A percentile compares a stretch with the other conserved stretches of the same genome.
phyloP scores from a whole-genome alignment of 768 basidiomycete species.

The Exsudoporus frostii region DNA sequence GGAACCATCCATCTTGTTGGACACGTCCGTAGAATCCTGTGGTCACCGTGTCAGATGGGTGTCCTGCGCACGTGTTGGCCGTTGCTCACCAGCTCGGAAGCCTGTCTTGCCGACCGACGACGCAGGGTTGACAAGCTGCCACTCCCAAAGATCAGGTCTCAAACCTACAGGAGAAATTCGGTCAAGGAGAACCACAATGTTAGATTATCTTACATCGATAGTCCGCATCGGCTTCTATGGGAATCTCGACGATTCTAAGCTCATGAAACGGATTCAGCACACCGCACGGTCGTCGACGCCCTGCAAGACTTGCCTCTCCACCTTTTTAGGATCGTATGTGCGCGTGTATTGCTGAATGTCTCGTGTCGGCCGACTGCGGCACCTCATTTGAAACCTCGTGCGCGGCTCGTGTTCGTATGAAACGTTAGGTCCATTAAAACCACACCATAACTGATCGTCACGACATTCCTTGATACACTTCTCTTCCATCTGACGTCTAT shows the following conservation, averaged over 20 bases:
- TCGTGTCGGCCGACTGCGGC: constrained; percentile 41
- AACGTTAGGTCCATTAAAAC: constrained; percentile 25
- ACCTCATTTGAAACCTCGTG: constrained; percentile 44
- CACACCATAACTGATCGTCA: constrained; percentile 34
- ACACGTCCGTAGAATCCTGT: constrained; percentile 61
- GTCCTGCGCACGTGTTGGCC: not conserved
- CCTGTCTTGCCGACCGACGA: constrained; percentile 54
- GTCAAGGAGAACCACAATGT: not conserved
- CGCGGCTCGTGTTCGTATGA: constrained; percentile 35
- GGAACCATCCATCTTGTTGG: constrained; percentile 53
- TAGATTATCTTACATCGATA: constrained; percentile 48
- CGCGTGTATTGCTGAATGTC: constrained; percentile 71
- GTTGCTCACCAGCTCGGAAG: constrained; percentile 46
- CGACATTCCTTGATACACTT: constrained; percentile 36
- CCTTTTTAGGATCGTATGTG: constrained; percentile 45
- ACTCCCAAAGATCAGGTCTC: constrained; percentile 47
- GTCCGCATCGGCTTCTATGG: constrained; percentile 56
- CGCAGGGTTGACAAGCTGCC: constrained; percentile 56
- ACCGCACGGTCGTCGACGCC: not conserved
- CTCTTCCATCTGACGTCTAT: constrained; percentile 14
- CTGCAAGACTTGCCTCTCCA: constrained; percentile 51
- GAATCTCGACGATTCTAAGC: constrained; percentile 57
- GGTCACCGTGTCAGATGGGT: not conserved
- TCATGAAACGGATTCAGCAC: constrained; percentile 2
- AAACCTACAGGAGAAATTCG: constrained; percentile 25